Conservation (phyloP, 345 rosid species). For the Trapa incisa region DNA sequence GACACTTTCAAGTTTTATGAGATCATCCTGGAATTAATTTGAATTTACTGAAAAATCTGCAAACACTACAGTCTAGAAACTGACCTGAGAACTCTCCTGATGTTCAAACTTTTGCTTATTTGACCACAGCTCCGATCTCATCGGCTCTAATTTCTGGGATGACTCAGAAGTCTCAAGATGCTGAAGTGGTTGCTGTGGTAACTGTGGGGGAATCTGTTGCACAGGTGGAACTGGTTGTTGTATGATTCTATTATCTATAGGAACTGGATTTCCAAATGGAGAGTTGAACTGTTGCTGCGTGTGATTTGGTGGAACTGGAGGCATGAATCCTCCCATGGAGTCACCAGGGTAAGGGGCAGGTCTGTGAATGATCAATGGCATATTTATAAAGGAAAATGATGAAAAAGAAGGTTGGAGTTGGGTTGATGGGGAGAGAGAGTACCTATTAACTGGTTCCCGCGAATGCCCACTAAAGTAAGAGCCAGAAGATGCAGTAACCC, state of each 20-base stretch:
- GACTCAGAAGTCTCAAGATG: constrained; percentile 22
- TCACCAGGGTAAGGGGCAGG: constrained; percentile 24
- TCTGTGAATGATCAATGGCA: constrained; percentile 21
- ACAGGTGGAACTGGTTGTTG: constrained; percentile 29
- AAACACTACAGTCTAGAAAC: constrained; percentile 11
- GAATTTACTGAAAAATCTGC: not conserved
- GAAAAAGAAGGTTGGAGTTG: not conserved
- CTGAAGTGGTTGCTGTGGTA: constrained; percentile 22
- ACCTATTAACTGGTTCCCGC: constrained; percentile 17
- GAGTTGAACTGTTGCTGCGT: constrained; percentile 24
- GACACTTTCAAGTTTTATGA: not conserved
- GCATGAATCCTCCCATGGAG: constrained; percentile 20
- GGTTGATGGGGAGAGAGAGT: not conserved
- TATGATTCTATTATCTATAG: constrained; percentile 19
- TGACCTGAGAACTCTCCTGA: constrained; percentile 22
- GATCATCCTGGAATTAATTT: not conserved
- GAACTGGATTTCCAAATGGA: constrained; percentile 28
- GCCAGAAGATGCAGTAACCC: constrained; percentile 18
- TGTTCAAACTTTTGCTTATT: constrained; percentile 24
- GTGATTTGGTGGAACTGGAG: constrained; percentile 37
- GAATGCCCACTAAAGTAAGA: constrained; percentile 17
- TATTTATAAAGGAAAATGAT: not conserved
- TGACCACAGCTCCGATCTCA: constrained; percentile 24
- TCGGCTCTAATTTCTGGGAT: constrained; percentile 32
- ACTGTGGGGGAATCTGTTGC: constrained; percentile 22